Base-by-base conservation (phyloP, 495 filamentous ascomycete genomes). In the Podospora australis region DNA sequence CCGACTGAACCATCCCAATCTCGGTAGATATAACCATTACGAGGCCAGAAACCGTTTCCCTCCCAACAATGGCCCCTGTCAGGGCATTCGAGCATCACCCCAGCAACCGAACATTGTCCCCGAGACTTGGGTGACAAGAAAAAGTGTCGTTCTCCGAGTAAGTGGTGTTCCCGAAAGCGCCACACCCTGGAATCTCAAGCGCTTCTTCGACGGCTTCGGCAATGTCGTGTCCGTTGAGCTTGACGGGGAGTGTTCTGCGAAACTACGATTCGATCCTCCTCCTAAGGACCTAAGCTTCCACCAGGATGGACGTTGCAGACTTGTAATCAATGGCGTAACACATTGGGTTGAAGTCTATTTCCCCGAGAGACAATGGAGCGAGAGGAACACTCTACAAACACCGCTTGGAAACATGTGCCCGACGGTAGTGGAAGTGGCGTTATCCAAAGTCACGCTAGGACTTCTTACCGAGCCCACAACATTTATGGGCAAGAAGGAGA, bases 401-500 rank as follows among this genome's bases (percentile, higher is more conserved):
- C 59, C 62, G 1, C 34, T 58, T 13, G 65, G 63, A 0, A 60
- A 55, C 32, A 17, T 17, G 4, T 69, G 67, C 47, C 60, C 63
- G 1, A n/a, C 39, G 16, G 39, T 39, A 7, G 42, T 65, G 51
- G 62, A 20, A 2, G 46, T 80, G 11, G 28, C 40, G 5, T 64
- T 68, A 6, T 13, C 42, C 1, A 48, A 52, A 2, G 42, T 82
- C 8, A 62, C 72, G 22, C 81, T 86, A 47, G 82, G 82, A 1
- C 50, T 84, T 17, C 70, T 79, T 54, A 49, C 68, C 21, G 49
- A 68, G 4, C 58, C 62, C 4, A 58, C 58, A 1, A 58, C 63
- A 5, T 73, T 86, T 65, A 75, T 77, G 67, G 57, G 43, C 0
- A 75, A 83, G 63, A 58, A 70, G 11, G 70, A 59, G 1, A 46